Percentiles rank a stretch among this genome's conserved stretches.
Evolutionary conservation across 805 yeast species (phyloP).

Genomic region (Yamadazyma philogaea): DNA sequence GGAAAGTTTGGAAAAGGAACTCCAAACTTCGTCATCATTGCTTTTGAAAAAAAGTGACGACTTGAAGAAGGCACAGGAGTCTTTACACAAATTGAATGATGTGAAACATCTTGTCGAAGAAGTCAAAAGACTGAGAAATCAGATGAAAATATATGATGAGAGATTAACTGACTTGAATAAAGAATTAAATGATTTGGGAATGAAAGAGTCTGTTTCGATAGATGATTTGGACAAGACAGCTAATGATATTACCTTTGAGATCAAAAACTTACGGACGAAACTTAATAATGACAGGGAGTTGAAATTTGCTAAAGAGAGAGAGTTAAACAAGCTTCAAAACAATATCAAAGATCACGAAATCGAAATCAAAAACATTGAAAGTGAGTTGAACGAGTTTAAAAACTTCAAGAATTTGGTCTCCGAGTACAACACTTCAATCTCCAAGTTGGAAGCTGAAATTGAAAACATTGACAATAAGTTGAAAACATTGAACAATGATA

Average conservation of each 20-base stretch:
- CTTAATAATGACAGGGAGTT: constrained; percentile 32
- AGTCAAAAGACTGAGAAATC: constrained; percentile 27
- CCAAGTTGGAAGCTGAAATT: constrained; percentile 27
- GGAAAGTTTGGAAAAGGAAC: not conserved
- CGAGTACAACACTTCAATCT: constrained; percentile 19
- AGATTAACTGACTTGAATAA: constrained; percentile 19
- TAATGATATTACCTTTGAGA: constrained; percentile 31
- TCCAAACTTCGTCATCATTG: not conserved
- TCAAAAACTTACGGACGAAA: constrained; percentile 39
- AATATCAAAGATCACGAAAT: constrained; percentile 52
- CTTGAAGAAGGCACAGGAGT: not conserved
- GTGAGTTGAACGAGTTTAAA: constrained; percentile 42
- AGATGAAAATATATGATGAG: constrained; percentile 32
- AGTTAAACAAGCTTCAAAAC: constrained; percentile 45
- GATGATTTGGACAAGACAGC: constrained; percentile 48
- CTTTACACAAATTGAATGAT: constrained; percentile 1
- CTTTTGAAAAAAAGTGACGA: not conserved
- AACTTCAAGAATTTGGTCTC: constrained; percentile 8
- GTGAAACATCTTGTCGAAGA: constrained; percentile 10
- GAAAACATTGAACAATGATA: constrained; percentile 6
- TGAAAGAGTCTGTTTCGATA: constrained; percentile 29
- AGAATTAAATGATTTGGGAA: constrained; percentile 36
- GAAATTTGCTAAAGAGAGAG: constrained; percentile 45
- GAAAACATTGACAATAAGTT: constrained; percentile 15
- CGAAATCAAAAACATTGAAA: constrained; percentile 51